Base-by-base conservation (phyloP, 345 rosid species). In the Populus alba region DNA sequence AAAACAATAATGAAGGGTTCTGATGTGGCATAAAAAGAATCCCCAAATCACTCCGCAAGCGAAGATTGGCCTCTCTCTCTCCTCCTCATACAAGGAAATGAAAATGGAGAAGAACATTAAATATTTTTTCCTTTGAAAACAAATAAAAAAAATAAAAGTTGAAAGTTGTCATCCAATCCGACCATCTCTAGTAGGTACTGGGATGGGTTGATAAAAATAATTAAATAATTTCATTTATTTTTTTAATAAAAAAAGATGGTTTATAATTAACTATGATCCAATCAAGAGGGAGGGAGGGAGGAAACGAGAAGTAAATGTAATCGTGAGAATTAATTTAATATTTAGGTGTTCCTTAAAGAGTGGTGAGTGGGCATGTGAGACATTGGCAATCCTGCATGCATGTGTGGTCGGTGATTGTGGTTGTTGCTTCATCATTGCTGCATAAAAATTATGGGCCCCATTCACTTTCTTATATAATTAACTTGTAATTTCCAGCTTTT, bases 11-110 rank as follows among this genome's bases (percentile, higher is more conserved):
- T 37, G 38, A 37, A 1, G 47, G 71, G 51, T 25, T 68, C 13
- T 68, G 71, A 68, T 37, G 71, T 37, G 71, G 23, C 73, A 38
- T 55, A 39, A 37, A 45, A 15, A 75, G 2, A 10, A 59, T 23
- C 43, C 80, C 84, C 41, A 76, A 81, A 84, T 81, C 84, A 35
- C 87, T 84, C 81, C 84, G 76, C 59, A 27, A 69, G 78, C 77
- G 75, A 75, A 75, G 78, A 67, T 38, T 41, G 35, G 9, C 16
- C 7, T 17, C 2, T 4, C 37, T 13, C n/a, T 20, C 9, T 8
- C 16, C 55, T 4, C 2, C 3, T 3, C 18, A 62, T 23, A 8
- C 15, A 38, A 1, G 2, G 55, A 75, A 18, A n/a, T 8, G 53
- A 49, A 18, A 55, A n/a, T 10, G 17, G 27, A 72, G 20, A 4